A percentile compares a stretch with the other conserved stretches of the same genome.
Evolutionary conservation across 345 rosid genomes (phyloP).

Genomic region (Lumnitzera littorea): DNA sequence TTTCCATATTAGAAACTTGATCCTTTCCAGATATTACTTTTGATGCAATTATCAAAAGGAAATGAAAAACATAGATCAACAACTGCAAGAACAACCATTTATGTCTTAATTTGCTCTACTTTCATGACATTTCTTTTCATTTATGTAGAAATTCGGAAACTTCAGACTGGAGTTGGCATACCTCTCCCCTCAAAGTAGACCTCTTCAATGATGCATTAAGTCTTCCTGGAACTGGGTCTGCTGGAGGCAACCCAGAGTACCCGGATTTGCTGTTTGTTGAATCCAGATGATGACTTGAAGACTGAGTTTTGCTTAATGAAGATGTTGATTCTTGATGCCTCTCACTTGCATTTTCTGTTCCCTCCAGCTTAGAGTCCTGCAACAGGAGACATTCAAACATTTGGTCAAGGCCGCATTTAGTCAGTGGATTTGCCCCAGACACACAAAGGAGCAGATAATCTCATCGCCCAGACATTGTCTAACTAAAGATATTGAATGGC

Average conservation of each 20-base stretch:
- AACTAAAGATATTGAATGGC: too few species aligned
- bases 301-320: slow-evolving; percentile 22
- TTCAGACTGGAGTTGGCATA: slow-evolving; percentile 15
- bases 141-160: neutral
- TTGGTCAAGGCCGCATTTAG: too few species aligned
- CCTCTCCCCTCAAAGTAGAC: slow-evolving; percentile 63
- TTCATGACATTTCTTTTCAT: neutral
- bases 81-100: too few species aligned
- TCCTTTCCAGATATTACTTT: too few species aligned
- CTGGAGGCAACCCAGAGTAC: slow-evolving; percentile 12
- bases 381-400: neutral
- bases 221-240: slow-evolving; percentile 9
- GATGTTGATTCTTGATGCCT: slow-evolving; percentile 28
- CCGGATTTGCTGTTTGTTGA: slow-evolving; percentile 30
- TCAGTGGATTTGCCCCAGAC: too few species aligned
- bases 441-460: too few species aligned
- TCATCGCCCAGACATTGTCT: too few species aligned
- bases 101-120: neutral
- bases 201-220: slow-evolving; percentile 34
- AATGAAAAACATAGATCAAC: too few species aligned
- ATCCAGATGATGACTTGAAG: slow-evolving; percentile 30
- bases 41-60: too few species aligned
- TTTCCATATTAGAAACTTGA: too few species aligned
- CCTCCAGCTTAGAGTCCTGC: slow-evolving; percentile 32
- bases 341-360: slow-evolving; percentile 26